Base-by-base conservation (phyloP, 2,329 filamentous ascomycete species). In the Zarea fungicola region DNA sequence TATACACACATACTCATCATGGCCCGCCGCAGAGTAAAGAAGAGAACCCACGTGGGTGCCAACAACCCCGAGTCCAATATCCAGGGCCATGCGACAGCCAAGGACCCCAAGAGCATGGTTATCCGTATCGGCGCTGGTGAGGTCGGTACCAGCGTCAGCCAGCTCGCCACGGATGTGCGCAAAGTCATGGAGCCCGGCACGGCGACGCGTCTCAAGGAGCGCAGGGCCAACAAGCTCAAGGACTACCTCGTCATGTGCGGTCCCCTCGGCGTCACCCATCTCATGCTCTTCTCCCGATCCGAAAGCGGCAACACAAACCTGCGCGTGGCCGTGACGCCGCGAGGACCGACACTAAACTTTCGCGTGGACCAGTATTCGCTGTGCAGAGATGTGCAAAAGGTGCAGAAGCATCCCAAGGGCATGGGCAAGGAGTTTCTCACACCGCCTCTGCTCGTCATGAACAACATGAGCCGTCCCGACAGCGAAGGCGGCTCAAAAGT, bases 171-270 rank as follows among this genome's bases (percentile, higher is more conserved):
- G 58, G 93, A 99, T 71, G 87, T 97, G 51, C 84, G 93, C 59
- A 78, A 78, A 48, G 92, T 97, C 72, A 95, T 99, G 90, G 90
- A 97, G 69, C 93, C 93, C 1, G 88, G 90, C 47, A 99, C 93
- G 4, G 93, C 93, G 4, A 85, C 84, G 53, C 81, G 92, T 51
- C 68, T 99, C 57, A 95, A 90, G 73, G 92, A 97, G 73, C 80
- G 93, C 56, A 84, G 87, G 69, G 86, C 83, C 32, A 97, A 99
- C 72, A 84, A 85, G 62, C 71, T 97, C 56, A 83, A 87, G 62
- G 93, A 99, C 71, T 99, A 96, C 68, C 85, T 90, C 28, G 87
- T 89, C 54, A 99, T 99, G 93, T 87, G 89, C 51, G 93, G 93
- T 3, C 91, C 93, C 6, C 76, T 99, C 34, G 92, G 93, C 36